A percentile compares a stretch with the other conserved stretches of the same genome.
phyloP scores from a whole-genome alignment of 306 rosid species.

The Prunus mume region DNA sequence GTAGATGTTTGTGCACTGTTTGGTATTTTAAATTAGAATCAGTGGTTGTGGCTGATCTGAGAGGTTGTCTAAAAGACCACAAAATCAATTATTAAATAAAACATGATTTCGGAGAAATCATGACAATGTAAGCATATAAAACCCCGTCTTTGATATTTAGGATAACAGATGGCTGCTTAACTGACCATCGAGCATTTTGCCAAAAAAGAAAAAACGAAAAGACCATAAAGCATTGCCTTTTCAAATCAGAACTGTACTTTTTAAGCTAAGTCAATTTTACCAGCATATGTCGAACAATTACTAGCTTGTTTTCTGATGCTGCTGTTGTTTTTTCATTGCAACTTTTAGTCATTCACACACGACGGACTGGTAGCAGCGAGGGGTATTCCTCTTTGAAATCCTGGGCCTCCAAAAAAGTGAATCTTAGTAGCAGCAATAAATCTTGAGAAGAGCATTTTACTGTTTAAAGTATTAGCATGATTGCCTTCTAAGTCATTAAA shows the following conservation, averaged over 20 bases:
- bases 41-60: not conserved
- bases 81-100: not conserved
- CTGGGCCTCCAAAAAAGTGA: too few species aligned
- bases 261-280: too few species aligned
- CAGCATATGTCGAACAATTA: not conserved
- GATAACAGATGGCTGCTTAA: not conserved
- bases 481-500: not conserved
- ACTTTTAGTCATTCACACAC: not conserved
- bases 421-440: not conserved
- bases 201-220: too few species aligned
- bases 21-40: not conserved
- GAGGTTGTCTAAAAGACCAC: not conserved
- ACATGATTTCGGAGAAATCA: not conserved
- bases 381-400: too few species aligned
- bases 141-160: not conserved
- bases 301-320: not conserved
- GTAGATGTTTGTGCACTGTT: not conserved
- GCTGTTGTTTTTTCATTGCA: not conserved
- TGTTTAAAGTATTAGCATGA: not conserved
- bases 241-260: not conserved
- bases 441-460: not conserved
- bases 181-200: too few species aligned
- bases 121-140: not conserved
- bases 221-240: not conserved
- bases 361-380: too few species aligned